Conservation (phyloP, 192 early-diverging fungal genomes). For the Lunasporangiospora selenospora region DNA sequence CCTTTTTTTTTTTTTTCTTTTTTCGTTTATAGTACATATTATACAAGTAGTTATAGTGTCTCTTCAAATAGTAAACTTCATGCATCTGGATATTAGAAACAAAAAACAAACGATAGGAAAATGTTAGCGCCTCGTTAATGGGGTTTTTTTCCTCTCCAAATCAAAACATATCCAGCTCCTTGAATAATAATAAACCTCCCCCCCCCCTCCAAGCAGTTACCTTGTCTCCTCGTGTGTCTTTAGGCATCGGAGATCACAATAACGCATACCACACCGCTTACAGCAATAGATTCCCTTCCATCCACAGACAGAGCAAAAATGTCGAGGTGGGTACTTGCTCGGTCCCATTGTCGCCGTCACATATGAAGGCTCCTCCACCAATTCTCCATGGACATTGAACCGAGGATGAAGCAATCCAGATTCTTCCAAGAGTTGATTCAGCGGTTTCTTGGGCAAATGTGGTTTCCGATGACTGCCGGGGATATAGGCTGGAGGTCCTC, state of each 20-base stretch:
- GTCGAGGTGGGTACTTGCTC: constrained; percentile 46
- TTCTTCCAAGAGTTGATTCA: constrained; percentile 35
- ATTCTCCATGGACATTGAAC: neutral
- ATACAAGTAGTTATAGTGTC: too few species aligned
- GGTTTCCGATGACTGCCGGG: constrained; percentile 28
- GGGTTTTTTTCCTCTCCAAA: too few species aligned
- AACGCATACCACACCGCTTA: constrained; percentile 69
- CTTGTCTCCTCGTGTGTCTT: constrained; percentile 67
- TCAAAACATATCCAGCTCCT: neutral
- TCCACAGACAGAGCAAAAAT: constrained; percentile 74
- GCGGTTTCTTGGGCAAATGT: constrained; percentile 19
- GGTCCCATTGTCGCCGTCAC: constrained; percentile 48
- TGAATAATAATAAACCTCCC: neutral
- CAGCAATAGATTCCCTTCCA: constrained; percentile 67
- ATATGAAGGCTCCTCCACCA: constrained; percentile 27
- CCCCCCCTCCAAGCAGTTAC: constrained; percentile 8
- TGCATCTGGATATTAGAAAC: constrained; percentile 13
- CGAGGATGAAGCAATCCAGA: constrained; percentile 6
- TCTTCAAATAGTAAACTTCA: constrained; percentile 44
- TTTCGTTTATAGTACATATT: too few species aligned
- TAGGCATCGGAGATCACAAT: constrained; percentile 66
- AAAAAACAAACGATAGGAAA: neutral
- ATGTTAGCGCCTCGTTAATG: too few species aligned
- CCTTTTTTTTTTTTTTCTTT: too few species aligned
- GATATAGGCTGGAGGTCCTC: neutral